These are phyloP conservation scores for Fraxinus ornus DNA, from an alignment of 305 asterid genomes.

Conservation along the genomic window DNA sequence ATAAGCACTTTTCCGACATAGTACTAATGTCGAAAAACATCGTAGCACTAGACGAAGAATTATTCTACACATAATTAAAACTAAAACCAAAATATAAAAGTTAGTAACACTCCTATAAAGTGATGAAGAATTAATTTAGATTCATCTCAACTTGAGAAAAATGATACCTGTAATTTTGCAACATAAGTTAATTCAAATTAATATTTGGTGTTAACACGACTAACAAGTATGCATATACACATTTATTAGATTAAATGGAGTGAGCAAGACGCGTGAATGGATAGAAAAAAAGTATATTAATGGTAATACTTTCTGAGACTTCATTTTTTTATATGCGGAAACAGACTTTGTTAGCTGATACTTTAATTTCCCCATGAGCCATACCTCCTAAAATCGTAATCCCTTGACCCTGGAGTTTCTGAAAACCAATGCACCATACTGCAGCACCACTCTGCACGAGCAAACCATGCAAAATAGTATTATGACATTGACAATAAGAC, in stretches of 20 bases:
- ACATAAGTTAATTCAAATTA: background rate
- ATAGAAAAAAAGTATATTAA: background rate
- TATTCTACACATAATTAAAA: background rate
- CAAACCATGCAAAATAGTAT: background rate
- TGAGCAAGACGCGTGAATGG: background rate
- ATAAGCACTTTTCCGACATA: background rate
- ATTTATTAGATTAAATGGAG: background rate
- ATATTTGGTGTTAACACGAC: background rate
- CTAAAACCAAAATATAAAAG: background rate
- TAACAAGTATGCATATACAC: background rate
- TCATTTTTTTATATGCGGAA: background rate
- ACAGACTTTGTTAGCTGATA: background rate
- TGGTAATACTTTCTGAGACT: background rate
- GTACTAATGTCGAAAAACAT: background rate
- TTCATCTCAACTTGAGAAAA: background rate
- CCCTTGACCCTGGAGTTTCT: conserved; percentile 45
- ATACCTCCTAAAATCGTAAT: conserved; percentile 60
- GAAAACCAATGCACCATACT: conserved; percentile 59
- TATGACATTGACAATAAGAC: background rate
- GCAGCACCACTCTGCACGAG: conserved; percentile 43
- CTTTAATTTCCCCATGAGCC: background rate
- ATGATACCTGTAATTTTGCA: background rate
- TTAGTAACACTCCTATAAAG: background rate
- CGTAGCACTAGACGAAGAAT: background rate
- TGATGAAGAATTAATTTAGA: background rate